Evolutionary conservation across 805 yeast species (phyloP), one percentile per base, ranked within the genome.

Genomic region (Metschnikowia noctiluminum): DNA sequence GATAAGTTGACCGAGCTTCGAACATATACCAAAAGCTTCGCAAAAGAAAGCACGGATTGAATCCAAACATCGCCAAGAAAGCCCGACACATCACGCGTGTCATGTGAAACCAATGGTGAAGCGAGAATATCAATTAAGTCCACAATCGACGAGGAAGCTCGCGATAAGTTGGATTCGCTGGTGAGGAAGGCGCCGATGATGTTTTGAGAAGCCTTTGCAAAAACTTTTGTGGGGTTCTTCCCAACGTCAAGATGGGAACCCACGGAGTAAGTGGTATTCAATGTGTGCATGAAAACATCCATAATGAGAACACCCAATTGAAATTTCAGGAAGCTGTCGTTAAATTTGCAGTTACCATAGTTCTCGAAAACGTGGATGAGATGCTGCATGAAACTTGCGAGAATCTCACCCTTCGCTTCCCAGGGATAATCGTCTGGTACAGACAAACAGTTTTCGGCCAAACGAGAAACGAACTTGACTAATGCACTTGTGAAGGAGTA

Each of bases 281-380:
- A 60, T 2, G 87, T 73, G 35, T 75, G 76, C 10, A 77, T 66
- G 59, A 89, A 85, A 2, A 82, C 69, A 26, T 73, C 73, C 12
- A 84, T 68, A 6, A 82, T 72, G 43, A 72, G 66, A 6, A 74
- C 68, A 0, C 91, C 89, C 39, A 89, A 70, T 55, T 81, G 77
- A 54, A 80, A 71, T 52, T 82, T 80, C 59, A 89, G 87, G 40
- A 70, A 64, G 1, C 79, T 68, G 10, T 76, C 63, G 30, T 71
- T 68, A 63, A 81, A 90, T 53, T 81, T 78, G 87, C 96, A 89
- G 59, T 77, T 80, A 3, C 76, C 67, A 55, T 84, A 87, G 55
- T 87, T 82, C 58, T 89, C 96, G 65, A 83, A 88, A 0, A 87
- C 78, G 44, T 78, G 79, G n/a, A 87, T 65, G 36, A 82, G 69